phyloP scores from a whole-genome alignment of 768 basidiomycete species.

The Lepiota brunneoincarnata region DNA sequence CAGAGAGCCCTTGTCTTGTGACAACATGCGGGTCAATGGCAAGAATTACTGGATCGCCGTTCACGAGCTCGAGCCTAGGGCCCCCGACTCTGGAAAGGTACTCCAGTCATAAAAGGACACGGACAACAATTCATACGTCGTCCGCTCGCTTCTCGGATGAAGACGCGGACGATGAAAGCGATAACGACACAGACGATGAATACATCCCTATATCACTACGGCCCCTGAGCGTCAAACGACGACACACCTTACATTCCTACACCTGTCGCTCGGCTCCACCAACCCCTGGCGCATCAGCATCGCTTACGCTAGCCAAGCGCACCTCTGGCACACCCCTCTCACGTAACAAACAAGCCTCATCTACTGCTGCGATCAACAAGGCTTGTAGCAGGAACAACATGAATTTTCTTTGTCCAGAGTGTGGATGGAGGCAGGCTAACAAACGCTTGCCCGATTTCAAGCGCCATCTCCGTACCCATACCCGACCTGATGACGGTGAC shows the following conservation, averaged over 20 bases:
- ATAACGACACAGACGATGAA: conserved; percentile 42
- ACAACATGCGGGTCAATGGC: conserved; percentile 11
- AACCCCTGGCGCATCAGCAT: not conserved
- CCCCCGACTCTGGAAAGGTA: not conserved
- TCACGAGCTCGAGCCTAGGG: not conserved
- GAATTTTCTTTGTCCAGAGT: conserved; percentile 43
- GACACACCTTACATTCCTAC: conserved; percentile 4
- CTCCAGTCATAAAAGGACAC: not conserved
- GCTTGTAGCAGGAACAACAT: conserved; percentile 16
- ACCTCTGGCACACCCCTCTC: conserved; percentile 22
- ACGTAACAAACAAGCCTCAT: conserved; percentile 44
- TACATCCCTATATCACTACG: conserved; percentile 40
- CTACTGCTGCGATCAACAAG: conserved; percentile 17
- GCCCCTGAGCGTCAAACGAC: not conserved
- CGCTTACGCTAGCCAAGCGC: conserved; percentile 2
- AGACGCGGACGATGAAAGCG: conserved; percentile 33
- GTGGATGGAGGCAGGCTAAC: conserved; percentile 46
- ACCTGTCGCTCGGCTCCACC: not conserved
- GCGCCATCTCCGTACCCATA: conserved; percentile 57
- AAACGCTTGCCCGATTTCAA: conserved; percentile 55
- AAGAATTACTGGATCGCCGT: conserved; percentile 12
- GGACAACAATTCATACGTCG: not conserved
- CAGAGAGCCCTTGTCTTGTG: conserved; percentile 10
- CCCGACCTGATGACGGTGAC: conserved; percentile 41
- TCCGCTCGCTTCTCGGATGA: conserved; percentile 8